Base-by-base conservation (phyloP, 2,329 filamentous ascomycete species). In the Alternaria sp. region DNA sequence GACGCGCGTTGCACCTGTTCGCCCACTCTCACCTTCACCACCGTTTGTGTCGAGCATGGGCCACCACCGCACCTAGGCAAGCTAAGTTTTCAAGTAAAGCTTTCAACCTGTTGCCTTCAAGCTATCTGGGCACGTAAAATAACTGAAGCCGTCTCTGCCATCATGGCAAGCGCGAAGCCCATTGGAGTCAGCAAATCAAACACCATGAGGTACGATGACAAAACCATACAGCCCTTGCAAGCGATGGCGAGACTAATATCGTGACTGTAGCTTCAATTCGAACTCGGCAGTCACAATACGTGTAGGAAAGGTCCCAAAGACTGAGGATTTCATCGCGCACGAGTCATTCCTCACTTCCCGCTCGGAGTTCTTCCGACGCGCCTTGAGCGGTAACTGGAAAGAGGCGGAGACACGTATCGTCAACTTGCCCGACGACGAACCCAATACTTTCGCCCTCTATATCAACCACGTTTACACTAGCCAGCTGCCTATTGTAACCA, bases 341-440 rank as follows among this genome's bases (percentile, higher is more conserved):
- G 55, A 66, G 17, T 17, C 13, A 1, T 45, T 66, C 1, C 42
- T 69, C 2, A 56, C 36, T n/a, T 4, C 53, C 2, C 59, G 51
- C 14, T 66, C 66, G 0, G 51, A 54, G 14, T 69, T 66, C 54
- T 66, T 69, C 44, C 52, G 51, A 10, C 51, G 54, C 4, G 66
- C 63, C 2, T 41, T 67, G 53, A 62, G 61, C 13, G 61, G 63
- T 1, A 54, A 48, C 3, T 69, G 65, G 62, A 17, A 29, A 10
- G 65, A 69, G 29, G 17, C 51, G 0, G 40, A 58, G 3, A 41
- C 58, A 14, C 33, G 56, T 2, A 26, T 53, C 10, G 29, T 67
- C 21, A 46, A 17, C 0, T 14, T 69, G 5, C 50, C 56, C 1
- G 50, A 65, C 2, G 63, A 66, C 5, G 23, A 61, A 3, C 55